Percentiles rank a stretch among this genome's conserved stretches.
phyloP scores from a whole-genome alignment of 1,284 basidiomycete species.

The Trametes versicolor region DNA sequence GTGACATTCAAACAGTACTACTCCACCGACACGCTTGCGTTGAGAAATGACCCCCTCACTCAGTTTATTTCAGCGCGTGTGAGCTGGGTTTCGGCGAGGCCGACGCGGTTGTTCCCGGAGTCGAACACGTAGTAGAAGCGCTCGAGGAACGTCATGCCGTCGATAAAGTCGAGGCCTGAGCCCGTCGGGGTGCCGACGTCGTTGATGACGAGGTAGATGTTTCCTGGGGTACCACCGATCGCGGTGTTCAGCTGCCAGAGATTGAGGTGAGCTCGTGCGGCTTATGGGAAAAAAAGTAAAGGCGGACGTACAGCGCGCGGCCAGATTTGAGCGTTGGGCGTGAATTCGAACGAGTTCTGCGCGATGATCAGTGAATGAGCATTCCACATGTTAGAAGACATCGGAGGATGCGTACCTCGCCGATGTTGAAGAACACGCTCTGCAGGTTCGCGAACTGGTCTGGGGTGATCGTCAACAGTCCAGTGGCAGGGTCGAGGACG shows the following conservation, averaged over 20 bases:
- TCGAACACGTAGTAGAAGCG: conserved; percentile 77
- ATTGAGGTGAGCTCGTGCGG: neutral
- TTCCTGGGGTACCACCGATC: conserved; percentile 40
- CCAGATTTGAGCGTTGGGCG: conserved; percentile 66
- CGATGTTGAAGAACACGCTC: conserved; percentile 42
- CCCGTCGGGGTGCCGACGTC: conserved; percentile 38
- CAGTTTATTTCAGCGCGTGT: conserved; percentile 53
- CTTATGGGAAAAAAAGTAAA: neutral
- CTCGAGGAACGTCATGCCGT: conserved; percentile 53
- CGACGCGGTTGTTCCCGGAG: conserved; percentile 56
- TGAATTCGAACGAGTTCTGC: conserved; percentile 50
- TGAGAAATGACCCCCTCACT: neutral
- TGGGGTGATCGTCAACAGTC: conserved; percentile 40
- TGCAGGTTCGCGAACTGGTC: conserved; percentile 39
- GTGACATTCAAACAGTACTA: too few species aligned
- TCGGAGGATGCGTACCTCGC: conserved; percentile 28
- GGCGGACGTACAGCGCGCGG: conserved; percentile 49
- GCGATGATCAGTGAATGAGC: neutral
- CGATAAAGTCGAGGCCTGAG: conserved; percentile 45
- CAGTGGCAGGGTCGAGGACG: conserved; percentile 36
- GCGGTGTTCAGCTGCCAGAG: conserved; percentile 39
- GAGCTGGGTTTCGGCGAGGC: conserved; percentile 54
- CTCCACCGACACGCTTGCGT: too few species aligned
- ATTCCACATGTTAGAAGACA: conserved; percentile 11
- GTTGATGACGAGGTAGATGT: conserved; percentile 43